phyloP scores from a whole-genome alignment of 352 stramenopile species.

The Globisporangium echinulatum region DNA sequence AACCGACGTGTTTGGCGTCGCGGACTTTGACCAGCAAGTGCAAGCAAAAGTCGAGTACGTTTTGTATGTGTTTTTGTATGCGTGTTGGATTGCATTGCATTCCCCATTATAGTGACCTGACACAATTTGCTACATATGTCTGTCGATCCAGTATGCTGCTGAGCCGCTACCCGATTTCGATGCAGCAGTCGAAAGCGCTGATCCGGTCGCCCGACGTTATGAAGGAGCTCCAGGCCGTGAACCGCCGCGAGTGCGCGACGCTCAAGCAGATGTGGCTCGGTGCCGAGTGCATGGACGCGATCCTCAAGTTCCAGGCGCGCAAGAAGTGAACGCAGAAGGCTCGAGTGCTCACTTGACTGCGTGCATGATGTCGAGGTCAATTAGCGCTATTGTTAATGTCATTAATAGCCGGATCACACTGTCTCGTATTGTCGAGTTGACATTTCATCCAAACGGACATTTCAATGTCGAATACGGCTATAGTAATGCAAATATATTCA shows the following conservation, averaged over 20 bases:
- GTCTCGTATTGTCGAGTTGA: too few relatives aligned
- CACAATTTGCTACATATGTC: too few relatives aligned
- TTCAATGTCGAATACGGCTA: too few relatives aligned
- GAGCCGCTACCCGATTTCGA: conserved; percentile 55
- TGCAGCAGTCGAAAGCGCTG: conserved; percentile 56
- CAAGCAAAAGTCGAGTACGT: conserved; percentile 56
- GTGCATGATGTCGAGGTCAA: too few relatives aligned
- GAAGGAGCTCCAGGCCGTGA: conserved; percentile 48
- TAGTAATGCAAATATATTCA: too few relatives aligned
- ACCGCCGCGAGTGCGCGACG: conserved; percentile 49
- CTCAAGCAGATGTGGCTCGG: conserved; percentile 72
- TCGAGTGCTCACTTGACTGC: too few relatives aligned
- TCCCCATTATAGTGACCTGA: too few relatives aligned
- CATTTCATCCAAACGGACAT: too few relatives aligned
- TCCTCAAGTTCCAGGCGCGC: conserved; percentile 67
- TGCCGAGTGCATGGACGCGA: conserved; percentile 70
- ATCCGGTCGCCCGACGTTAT: conserved; percentile 41
- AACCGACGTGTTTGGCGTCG: conserved; percentile 46
- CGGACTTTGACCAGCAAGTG: conserved; percentile 56
- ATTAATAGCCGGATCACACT: too few relatives aligned
- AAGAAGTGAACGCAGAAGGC: conserved; percentile 23
- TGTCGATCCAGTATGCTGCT: conserved; percentile 32
- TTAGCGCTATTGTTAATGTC: too few relatives aligned
- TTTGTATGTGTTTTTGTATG: not conserved
- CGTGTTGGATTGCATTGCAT: not conserved